Evolutionary conservation across 768 basidiomycete species (phyloP).

Genomic region (Rhodotorula babjevae): DNA sequence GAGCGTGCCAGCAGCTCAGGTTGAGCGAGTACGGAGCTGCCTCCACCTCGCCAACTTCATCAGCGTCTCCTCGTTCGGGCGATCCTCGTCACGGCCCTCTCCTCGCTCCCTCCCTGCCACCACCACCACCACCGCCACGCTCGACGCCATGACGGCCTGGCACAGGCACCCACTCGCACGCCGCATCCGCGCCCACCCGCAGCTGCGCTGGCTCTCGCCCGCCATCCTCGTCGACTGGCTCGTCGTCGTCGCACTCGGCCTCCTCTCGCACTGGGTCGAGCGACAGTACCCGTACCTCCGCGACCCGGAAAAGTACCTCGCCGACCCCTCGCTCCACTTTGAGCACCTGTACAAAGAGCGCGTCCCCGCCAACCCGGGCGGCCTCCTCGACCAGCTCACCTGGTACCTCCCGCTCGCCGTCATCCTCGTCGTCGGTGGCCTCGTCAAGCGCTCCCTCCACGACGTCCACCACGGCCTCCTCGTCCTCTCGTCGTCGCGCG

Average conservation of each 20-base stretch:
- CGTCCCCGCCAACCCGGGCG: constrained; percentile 4
- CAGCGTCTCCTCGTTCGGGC: neutral
- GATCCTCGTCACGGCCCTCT: neutral
- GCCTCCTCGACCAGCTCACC: constrained; percentile 10
- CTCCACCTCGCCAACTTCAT: neutral
- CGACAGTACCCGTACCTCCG: constrained; percentile 20
- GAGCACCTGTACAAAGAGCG: constrained; percentile 7
- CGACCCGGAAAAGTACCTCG: constrained; percentile 11
- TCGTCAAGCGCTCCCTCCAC: constrained; percentile 6
- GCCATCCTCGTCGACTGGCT: constrained; percentile 34
- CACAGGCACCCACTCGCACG: neutral
- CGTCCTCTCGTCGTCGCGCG: neutral
- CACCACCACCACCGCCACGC: neutral
- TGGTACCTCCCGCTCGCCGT: constrained; percentile 7
- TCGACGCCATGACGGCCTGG: neutral
- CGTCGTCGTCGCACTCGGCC: constrained; percentile 2
- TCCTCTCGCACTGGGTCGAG: constrained; percentile 8
- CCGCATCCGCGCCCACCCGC: neutral
- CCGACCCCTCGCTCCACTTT: constrained; percentile 5
- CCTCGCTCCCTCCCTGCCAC: neutral
- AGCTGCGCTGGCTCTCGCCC: constrained; percentile 5
- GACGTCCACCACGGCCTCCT: constrained; percentile 26
- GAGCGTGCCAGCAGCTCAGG: too few species aligned
- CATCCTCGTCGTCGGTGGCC: constrained; percentile 3
- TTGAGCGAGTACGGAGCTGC: neutral